Base-by-base conservation (phyloP, 768 basidiomycete genomes). In the Amanita jacksonii region DNA sequence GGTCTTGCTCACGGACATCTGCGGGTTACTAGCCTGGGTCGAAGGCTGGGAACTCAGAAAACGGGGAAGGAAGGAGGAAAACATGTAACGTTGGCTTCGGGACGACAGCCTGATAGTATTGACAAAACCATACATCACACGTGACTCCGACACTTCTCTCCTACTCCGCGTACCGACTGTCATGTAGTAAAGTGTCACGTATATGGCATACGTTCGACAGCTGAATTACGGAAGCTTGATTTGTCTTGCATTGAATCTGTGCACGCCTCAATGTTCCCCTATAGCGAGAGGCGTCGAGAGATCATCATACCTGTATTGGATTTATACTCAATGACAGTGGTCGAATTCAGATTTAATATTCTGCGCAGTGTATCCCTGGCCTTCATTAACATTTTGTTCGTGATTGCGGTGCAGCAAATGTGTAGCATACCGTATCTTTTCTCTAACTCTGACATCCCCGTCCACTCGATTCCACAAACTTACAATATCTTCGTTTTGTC, bases 401-500 rank as follows among this genome's bases (percentile, higher is more conserved):
- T n/a, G n/a, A n/a, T 20, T 30, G 33, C 38, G 35, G 27, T 9
- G 37, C 9, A 16, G 15, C 18, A 39, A n/a, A 12, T n/a, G 18
- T 30, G 13, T 3, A 12, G 67, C 85, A 47, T 53, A 92, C 92
- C 79, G 74, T 50, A 97, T 85, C 54, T 78, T 79, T 53, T 89
- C 88, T 50, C 81, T 78, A 24, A 84, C 72, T 53, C 79, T 84
- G 15, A 69, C 60, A 52, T 93, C 87, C 5, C 69, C 77, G 52
- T 90, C 91, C 45, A 81, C 72, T 52, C 81, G 76, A 57, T 93
- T 92, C 94, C 94, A 98, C 16, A 98, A 56, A 52, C 83, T 86
- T 45, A 98, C 69, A 49, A 97, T 94, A 57, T 97, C 94, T 67
- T 98, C 94, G 51, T 78, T 85, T 63, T 87, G 84, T 52, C 94